These are phyloP conservation scores for Shiraia sp. DNA, from an alignment of 2,329 filamentous ascomycete species.

Conservation along the genomic window DNA sequence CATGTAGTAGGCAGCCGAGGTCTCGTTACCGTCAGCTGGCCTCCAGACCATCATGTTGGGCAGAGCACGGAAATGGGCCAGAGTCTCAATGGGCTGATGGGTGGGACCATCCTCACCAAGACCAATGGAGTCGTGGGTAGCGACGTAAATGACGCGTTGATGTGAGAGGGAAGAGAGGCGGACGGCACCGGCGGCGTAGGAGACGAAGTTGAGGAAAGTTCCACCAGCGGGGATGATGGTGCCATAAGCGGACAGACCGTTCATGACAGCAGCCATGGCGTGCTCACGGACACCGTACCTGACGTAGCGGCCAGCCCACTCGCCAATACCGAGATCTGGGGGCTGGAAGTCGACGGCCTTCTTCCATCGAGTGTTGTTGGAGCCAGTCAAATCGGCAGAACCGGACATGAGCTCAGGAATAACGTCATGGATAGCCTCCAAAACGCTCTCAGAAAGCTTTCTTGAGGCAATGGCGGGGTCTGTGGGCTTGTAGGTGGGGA, in stretches of 20 bases:
- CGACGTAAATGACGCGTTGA: slow-evolving; percentile 90
- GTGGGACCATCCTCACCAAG: slow-evolving; percentile 98
- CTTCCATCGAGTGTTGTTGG: slow-evolving; percentile 99
- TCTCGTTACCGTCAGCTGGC: slow-evolving; percentile 98
- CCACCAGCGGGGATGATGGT: slow-evolving; percentile 91
- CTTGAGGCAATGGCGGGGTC: slow-evolving; percentile 88
- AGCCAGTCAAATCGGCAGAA: slow-evolving; percentile 96
- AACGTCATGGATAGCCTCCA: slow-evolving; percentile 80
- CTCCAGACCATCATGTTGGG: slow-evolving; percentile 99
- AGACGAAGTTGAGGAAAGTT: slow-evolving; percentile 99
- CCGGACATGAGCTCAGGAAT: slow-evolving; percentile 93
- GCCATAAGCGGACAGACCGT: slow-evolving; percentile 93
- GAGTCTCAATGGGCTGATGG: slow-evolving; percentile 98
- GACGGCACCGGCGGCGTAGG: slow-evolving; percentile 92
- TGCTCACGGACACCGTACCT: slow-evolving; percentile 93
- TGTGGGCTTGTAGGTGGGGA: slow-evolving; percentile 85
- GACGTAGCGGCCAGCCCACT: slow-evolving; percentile 89
- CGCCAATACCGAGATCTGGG: slow-evolving; percentile 79
- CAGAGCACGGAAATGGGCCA: slow-evolving; percentile 96
- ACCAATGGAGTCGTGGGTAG: slow-evolving; percentile 98
- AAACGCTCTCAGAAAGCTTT: slow-evolving; percentile 93
- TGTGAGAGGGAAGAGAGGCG: slow-evolving; percentile 92
- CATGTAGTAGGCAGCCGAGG: slow-evolving; percentile 95
- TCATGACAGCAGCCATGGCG: slow-evolving; percentile 89
- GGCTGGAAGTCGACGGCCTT: slow-evolving; percentile 96